phyloP scores from a whole-genome alignment of 108 stramenopile species.

The Epipyxis sp. region DNA sequence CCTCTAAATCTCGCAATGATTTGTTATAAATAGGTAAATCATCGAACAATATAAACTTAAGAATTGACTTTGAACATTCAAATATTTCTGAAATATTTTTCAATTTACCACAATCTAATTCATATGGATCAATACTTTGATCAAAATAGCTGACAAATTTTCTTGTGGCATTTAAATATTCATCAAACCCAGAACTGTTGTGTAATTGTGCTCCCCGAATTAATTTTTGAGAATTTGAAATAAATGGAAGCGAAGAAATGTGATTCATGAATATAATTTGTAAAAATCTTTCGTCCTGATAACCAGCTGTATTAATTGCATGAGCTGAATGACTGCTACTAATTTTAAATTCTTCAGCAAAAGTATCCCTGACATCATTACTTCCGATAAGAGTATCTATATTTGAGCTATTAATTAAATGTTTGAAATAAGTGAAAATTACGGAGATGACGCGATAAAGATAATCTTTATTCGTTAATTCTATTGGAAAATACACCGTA shows the following conservation, averaged over 20 bases:
- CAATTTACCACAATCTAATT: neutral
- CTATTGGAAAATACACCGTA: neutral
- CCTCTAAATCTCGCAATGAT: neutral
- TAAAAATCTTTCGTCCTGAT: neutral
- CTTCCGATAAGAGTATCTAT: neutral
- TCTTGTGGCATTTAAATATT: neutral
- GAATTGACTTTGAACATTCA: neutral
- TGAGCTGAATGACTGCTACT: neutral
- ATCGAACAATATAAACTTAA: neutral
- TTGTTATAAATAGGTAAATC: neutral
- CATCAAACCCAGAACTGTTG: too few relatives aligned
- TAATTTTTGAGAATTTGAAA: too few relatives aligned
- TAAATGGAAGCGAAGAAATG: too few relatives aligned
- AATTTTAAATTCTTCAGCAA: neutral
- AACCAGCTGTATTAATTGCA: neutral
- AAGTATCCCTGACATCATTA: neutral
- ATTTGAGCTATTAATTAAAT: neutral
- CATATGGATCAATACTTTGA: too few relatives aligned
- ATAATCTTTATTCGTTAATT: neutral
- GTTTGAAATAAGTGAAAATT: neutral
- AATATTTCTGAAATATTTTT: neutral
- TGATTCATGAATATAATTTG: neutral
- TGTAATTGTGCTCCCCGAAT: too few relatives aligned
- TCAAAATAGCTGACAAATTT: too few relatives aligned
- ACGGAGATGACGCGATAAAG: neutral